Base-by-base conservation (phyloP, 1,284 basidiomycete genomes). In the Takashimella tepidaria region DNA sequence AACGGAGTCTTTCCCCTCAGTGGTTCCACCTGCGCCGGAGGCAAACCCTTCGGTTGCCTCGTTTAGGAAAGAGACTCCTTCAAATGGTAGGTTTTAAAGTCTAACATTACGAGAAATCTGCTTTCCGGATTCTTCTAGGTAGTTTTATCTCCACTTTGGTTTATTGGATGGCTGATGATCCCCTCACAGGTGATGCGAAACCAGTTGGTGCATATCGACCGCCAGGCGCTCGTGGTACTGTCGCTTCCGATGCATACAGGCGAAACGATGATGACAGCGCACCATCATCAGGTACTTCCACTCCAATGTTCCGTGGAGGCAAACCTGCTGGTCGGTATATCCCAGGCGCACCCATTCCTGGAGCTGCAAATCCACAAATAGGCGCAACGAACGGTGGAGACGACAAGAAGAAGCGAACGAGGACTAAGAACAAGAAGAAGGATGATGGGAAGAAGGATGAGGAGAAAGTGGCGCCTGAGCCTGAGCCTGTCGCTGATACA, bases 201-300 rank as follows among this genome's bases (percentile, higher is more conserved):
- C 80, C 86, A 0, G 82, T 84, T 0, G 91, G 89, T 19, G 80
- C 92, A 0, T 96, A 97, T 73, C 82, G 92, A 2, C 92, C 92
- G 0, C 92, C 92, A 5, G 91, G 92, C 24, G 92, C 93, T 1
- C 82, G 95, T 2, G 93, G 93, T 0, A 80, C 86, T 1, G 83
- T 85, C 40, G 91, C 91, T 0, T 90, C 92, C 0, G 80, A 84
- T 11, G 87, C 88, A 40, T 97, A 87, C 79, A 89, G 87, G 73
- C 83, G 91, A 13, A 88, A 92, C 67, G 92, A 95, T 59, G 89
- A 91, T 63, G 87, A 86, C 37, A 83, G 84, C 4, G 75, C 78
- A 1, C 66, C 68, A 8, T 63, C 66, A 19, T 63, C 69, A 3
- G 63, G 65, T 8, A 66, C 70, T 16, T 81, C 83, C 0, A 80